Conservation (phyloP, 257 asterid genomes). For the Euphrasia confusa region DNA sequence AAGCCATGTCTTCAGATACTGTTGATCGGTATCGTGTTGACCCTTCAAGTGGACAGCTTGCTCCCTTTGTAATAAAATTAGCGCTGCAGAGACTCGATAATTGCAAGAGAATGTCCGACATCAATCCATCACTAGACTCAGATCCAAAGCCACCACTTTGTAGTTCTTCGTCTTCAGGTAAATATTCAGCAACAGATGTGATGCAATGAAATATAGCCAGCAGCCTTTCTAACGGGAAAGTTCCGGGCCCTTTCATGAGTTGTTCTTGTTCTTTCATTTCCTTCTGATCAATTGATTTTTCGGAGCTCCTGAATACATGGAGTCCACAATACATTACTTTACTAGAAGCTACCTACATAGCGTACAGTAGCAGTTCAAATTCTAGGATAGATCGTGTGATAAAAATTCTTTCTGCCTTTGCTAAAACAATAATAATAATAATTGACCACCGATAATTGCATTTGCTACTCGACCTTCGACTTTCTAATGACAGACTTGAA, state of each 20-base stretch:
- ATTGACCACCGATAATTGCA: too few relatives aligned
- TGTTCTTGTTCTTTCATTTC: constrained; percentile 75
- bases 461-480: neutral
- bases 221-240: constrained; percentile 88
- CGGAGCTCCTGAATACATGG: constrained; percentile 59
- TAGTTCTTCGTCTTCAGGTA: constrained; percentile 49
- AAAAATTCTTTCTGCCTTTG: too few relatives aligned
- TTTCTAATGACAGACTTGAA: constrained; percentile 5
- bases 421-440: too few relatives aligned
- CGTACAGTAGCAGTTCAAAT: constrained; percentile 5
- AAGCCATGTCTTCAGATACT: constrained; percentile 73
- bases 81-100: constrained; percentile 88
- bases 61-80: constrained; percentile 79
- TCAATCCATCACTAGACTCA: constrained; percentile 41
- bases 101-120: constrained; percentile 83
- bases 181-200: constrained; percentile 62
- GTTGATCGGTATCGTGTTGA: constrained; percentile 73
- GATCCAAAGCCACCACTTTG: constrained; percentile 33
- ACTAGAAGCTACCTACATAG: neutral
- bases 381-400: constrained; percentile 2
- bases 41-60: constrained; percentile 94
- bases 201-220: constrained; percentile 87
- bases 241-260: constrained; percentile 94
- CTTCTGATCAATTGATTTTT: constrained; percentile 61
- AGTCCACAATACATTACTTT: constrained; percentile 1